Base-by-base conservation (phyloP, 208 protist genomes). In the Naegleria lovaniensis region DNA sequence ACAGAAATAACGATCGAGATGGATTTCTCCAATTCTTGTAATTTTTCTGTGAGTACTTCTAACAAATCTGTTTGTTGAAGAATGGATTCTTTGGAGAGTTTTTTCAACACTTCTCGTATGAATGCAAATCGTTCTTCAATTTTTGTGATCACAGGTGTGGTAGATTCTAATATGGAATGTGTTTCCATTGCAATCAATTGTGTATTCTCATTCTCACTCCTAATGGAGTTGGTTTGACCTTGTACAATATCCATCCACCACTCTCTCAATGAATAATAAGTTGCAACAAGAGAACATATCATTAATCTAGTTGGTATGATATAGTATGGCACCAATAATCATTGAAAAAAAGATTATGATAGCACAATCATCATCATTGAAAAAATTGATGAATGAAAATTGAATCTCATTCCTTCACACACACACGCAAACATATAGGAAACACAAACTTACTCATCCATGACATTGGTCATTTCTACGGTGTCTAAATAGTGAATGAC, bases 401-500 rank as follows among this genome's bases (percentile, higher is more conserved):
- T n/a, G n/a, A n/a, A n/a, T n/a, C n/a, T n/a, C n/a, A n/a, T n/a
- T n/a, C n/a, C n/a, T n/a, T n/a, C n/a, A n/a, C n/a, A n/a, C n/a
- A n/a, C n/a, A n/a, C n/a, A n/a, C n/a, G n/a, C n/a, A n/a, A n/a
- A n/a, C n/a, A n/a, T n/a, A n/a, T n/a, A n/a, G n/a, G n/a, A n/a
- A n/a, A n/a, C n/a, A n/a, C 22, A 67, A 1, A 67, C 55, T 29
- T 67, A 67, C 55, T 67, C 19, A 29, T 67, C 19, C 22, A 67
- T 29, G 1, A 67, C 22, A 67, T 29, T 51, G 25, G 29, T 15
- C 40, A 51, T 16, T 22, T 87, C 83, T 39, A 87, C 19, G 6
- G 40, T 87, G n/a, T 87, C 83, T 22, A 87, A 48, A n/a, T 87
- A 9, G 38, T 87, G 83, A 36, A 40, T 33, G 43, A 87, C 29